Percentiles rank a stretch among this genome's conserved stretches.
Evolutionary conservation across 345 rosid species (phyloP).

Genomic region (Litchi chinensis): DNA sequence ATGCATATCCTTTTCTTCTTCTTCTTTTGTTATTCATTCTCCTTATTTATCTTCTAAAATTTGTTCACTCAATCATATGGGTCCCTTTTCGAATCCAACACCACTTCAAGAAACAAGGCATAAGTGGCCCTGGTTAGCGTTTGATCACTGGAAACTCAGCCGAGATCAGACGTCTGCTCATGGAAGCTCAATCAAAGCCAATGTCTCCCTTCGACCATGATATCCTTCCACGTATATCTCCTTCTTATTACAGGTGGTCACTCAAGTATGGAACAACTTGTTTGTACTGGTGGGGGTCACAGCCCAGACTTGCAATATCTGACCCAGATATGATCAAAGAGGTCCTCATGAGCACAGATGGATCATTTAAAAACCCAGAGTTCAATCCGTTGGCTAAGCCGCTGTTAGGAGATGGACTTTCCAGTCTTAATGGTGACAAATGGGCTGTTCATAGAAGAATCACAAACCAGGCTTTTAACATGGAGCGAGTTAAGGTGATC

Average conservation of each 20-base stretch:
- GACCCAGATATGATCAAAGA: conserved; percentile 69
- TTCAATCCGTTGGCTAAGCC: conserved; percentile 56
- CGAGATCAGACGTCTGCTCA: conserved; percentile 47
- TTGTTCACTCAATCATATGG: conserved; percentile 45
- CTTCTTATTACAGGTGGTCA: conserved; percentile 67
- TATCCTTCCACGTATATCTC: conserved; percentile 48
- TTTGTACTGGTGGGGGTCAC: conserved; percentile 78
- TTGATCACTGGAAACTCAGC: conserved; percentile 59
- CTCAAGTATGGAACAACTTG: conserved; percentile 55
- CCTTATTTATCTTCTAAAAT: conserved; percentile 34
- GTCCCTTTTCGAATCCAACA: conserved; percentile 55
- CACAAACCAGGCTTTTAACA: conserved; percentile 58
- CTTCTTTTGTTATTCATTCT: conserved; percentile 21
- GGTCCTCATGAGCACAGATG: conserved; percentile 42
- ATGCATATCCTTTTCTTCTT: conserved; percentile 28
- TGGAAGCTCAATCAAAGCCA: conserved; percentile 51
- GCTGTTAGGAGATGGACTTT: conserved; percentile 73
- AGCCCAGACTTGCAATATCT: conserved; percentile 61
- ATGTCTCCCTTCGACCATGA: conserved; percentile 36
- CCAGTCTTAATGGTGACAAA: conserved; percentile 58
- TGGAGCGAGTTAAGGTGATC: conserved; percentile 78
- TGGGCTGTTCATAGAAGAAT: conserved; percentile 78
- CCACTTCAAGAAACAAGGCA: conserved; percentile 54
- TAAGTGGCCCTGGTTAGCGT: conserved; percentile 63
- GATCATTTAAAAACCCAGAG: conserved; percentile 41